A percentile compares a stretch with the other conserved stretches of the same genome.
phyloP scores from a whole-genome alignment of 352 stramenopile species.

The Phytophthora agathidicida region DNA sequence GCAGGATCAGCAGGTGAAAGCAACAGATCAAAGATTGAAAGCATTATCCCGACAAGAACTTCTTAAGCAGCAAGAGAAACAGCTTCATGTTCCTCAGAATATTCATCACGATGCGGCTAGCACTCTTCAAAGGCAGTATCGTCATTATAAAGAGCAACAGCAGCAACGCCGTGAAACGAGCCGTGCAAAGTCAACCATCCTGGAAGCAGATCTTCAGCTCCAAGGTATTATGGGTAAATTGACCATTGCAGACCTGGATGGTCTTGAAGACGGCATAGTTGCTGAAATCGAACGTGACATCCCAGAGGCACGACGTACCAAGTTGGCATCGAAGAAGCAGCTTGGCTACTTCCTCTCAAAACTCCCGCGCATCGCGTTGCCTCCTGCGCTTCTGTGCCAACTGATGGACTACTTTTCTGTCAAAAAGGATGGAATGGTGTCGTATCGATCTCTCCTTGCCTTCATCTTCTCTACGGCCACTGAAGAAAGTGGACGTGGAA shows the following conservation, averaged over 20 bases:
- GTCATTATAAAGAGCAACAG: constrained; percentile 42
- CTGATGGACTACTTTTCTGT: constrained; percentile 57
- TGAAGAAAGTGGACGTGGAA: constrained; percentile 34
- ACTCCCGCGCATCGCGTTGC: constrained; percentile 45
- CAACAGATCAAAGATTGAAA: neutral
- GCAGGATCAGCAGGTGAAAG: constrained; percentile 30
- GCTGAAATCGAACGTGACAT: constrained; percentile 47
- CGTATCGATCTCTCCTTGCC: constrained; percentile 48
- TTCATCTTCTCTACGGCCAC: constrained; percentile 55
- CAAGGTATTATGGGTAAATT: constrained; percentile 48
- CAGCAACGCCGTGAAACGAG: constrained; percentile 10
- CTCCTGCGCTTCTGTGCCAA: constrained; percentile 40
- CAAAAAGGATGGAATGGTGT: constrained; percentile 27
- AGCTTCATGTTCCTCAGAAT: constrained; percentile 39
- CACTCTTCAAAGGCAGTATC: constrained; percentile 47
- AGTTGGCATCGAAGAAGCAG: constrained; percentile 52
- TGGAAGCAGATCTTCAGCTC: constrained; percentile 44
- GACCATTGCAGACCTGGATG: constrained; percentile 46
- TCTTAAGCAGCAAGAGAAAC: constrained; percentile 30
- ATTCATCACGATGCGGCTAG: constrained; percentile 54
- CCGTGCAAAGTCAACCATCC: constrained; percentile 22
- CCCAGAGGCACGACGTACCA: constrained; percentile 31
- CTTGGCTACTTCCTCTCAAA: constrained; percentile 61
- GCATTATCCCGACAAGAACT: constrained; percentile 16
- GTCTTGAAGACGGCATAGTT: constrained; percentile 39